These are phyloP conservation scores for Phytophthora boehmeriae DNA, from an alignment of 352 stramenopile species.

Conservation along the genomic window DNA sequence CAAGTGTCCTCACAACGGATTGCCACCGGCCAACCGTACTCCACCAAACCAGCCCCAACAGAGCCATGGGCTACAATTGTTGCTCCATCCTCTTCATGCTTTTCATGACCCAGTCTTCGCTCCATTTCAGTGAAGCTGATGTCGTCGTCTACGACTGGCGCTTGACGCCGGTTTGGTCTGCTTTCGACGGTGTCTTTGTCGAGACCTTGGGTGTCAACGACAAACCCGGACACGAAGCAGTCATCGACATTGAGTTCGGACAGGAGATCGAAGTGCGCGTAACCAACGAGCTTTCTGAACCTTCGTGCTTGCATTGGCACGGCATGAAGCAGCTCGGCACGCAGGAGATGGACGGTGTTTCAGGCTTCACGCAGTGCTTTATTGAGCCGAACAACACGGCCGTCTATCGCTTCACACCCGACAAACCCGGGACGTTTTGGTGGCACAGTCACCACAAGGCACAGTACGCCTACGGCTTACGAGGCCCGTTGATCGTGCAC, in stretches of 20 bases:
- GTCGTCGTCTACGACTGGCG: slow-evolving; percentile 33
- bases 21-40: neutral
- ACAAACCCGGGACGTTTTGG: slow-evolving; percentile 42
- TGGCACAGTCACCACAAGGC: slow-evolving; percentile 39
- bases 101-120: slow-evolving; percentile 4
- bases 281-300: slow-evolving; percentile 27
- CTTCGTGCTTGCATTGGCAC: slow-evolving; percentile 40
- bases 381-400: slow-evolving; percentile 30
- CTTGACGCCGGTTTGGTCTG: slow-evolving; percentile 14
- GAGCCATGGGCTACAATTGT: slow-evolving; percentile 8
- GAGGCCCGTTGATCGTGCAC: slow-evolving; percentile 41
- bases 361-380: slow-evolving; percentile 36
- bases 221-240: slow-evolving; percentile 10
- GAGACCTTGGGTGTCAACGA: slow-evolving; percentile 26
- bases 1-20: slow-evolving; percentile 8
- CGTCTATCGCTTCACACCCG: slow-evolving; percentile 36
- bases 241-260: slow-evolving; percentile 28
- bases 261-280: slow-evolving; percentile 33
- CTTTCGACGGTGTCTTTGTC: slow-evolving; percentile 27
- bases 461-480: slow-evolving; percentile 38
- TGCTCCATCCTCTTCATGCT: slow-evolving; percentile 5
- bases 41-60: slow-evolving; percentile 7
- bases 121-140: slow-evolving; percentile 3
- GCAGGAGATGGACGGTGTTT: slow-evolving; percentile 40
- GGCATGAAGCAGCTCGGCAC: slow-evolving; percentile 36